These are phyloP conservation scores for Sporothrix variecibatus DNA, from an alignment of 2,329 filamentous ascomycete species.

Conservation along the genomic window DNA sequence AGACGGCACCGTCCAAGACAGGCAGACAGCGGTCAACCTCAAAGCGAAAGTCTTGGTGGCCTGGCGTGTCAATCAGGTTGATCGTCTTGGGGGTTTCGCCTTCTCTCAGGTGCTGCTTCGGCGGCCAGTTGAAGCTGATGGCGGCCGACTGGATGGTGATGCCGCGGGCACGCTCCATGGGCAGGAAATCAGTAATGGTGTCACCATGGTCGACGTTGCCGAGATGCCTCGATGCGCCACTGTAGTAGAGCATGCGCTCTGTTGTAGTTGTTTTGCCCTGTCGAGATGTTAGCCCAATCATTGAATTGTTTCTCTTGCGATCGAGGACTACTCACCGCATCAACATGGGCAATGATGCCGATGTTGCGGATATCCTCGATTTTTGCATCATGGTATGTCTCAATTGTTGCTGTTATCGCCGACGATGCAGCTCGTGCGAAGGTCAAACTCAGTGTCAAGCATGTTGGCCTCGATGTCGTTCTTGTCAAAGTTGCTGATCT, in stretches of 20 bases:
- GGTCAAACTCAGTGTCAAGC: slow-evolving; percentile 1
- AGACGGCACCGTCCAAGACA: slow-evolving; percentile 40
- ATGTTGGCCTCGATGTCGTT: neutral
- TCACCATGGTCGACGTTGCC: slow-evolving; percentile 95
- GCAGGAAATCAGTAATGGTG: slow-evolving; percentile 95
- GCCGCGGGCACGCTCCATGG: slow-evolving; percentile 84
- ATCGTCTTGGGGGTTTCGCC: slow-evolving; percentile 63
- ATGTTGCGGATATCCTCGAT: slow-evolving; percentile 82
- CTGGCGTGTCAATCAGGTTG: slow-evolving; percentile 94
- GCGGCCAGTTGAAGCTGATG: slow-evolving; percentile 91
- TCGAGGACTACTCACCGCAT: slow-evolving; percentile 61
- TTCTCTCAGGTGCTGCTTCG: slow-evolving; percentile 40
- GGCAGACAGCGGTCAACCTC: slow-evolving; percentile 85
- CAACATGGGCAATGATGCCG: slow-evolving; percentile 97
- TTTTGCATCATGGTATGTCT: slow-evolving; percentile 39
- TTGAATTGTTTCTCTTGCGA: no score
- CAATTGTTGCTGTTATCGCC: neutral
- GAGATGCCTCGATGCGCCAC: slow-evolving; percentile 81
- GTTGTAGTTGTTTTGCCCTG: slow-evolving; percentile 96
- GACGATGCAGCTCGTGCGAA: slow-evolving; percentile 15
- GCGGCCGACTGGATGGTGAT: slow-evolving; percentile 98
- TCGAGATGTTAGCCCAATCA: neutral
- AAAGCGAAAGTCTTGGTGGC: slow-evolving; percentile 96
- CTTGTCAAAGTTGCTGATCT: neutral
- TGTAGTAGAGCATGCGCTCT: slow-evolving; percentile 98